Percentiles rank a stretch among this genome's conserved stretches.
phyloP scores from a whole-genome alignment of 352 stramenopile species.

The Phytophthora cajani region DNA sequence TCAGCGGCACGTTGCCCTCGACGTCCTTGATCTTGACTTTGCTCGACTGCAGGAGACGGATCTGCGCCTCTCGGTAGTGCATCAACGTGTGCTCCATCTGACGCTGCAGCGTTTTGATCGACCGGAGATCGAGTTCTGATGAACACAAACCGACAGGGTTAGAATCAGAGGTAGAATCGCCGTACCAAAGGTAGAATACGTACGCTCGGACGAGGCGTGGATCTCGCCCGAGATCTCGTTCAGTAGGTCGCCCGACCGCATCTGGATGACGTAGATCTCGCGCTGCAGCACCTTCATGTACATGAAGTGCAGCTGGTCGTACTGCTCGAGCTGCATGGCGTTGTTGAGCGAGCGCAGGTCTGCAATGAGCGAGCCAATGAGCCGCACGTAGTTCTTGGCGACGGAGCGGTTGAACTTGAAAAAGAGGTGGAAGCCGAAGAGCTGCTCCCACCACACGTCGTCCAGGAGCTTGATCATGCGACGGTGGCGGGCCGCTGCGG shows the following conservation, averaged over 20 bases:
- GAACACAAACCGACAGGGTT: not conserved
- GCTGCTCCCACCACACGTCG: slow-evolving; percentile 86
- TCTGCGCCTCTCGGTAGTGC: slow-evolving; percentile 67
- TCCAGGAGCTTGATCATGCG: slow-evolving; percentile 69
- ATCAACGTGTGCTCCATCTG: slow-evolving; percentile 79
- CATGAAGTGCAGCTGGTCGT: slow-evolving; percentile 70
- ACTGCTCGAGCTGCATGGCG: slow-evolving; percentile 84
- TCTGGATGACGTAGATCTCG: slow-evolving; percentile 83
- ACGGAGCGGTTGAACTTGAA: slow-evolving; percentile 81
- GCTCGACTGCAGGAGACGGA: slow-evolving; percentile 55
- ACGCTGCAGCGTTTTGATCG: slow-evolving; percentile 49
- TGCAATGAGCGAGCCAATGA: slow-evolving; percentile 69
- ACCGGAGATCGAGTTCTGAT: slow-evolving; percentile 58
- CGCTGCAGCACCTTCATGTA: slow-evolving; percentile 85
- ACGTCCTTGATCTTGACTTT: slow-evolving; percentile 72
- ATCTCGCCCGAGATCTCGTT: slow-evolving; percentile 75
- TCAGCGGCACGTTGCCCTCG: slow-evolving; percentile 81
- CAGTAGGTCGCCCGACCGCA: slow-evolving; percentile 66
- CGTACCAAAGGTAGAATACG: slow-evolving; percentile 1
- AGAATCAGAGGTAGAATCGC: not conserved
- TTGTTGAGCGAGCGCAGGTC: slow-evolving; percentile 76
- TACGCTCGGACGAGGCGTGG: slow-evolving; percentile 57
- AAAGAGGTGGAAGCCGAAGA: slow-evolving; percentile 66
- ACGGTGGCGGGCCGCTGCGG: slow-evolving; percentile 48
- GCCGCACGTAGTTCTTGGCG: slow-evolving; percentile 68